Evolutionary conservation across 768 basidiomycete genomes (phyloP).

Genomic region (Mycena haematopus): DNA sequence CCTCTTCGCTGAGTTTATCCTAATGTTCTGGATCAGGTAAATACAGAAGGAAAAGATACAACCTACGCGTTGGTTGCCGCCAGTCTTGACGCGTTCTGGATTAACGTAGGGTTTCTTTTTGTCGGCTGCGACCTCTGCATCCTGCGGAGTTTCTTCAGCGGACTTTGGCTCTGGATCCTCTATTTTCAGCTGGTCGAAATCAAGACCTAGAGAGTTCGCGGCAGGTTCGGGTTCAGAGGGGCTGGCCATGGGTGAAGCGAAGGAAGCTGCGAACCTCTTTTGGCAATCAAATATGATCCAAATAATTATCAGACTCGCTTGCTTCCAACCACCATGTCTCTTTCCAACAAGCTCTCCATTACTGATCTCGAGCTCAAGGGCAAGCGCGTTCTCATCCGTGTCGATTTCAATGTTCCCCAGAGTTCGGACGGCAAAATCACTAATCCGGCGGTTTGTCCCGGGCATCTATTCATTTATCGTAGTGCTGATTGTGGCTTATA

Average conservation of each 20-base stretch:
- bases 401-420: constrained; percentile 96
- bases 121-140: constrained; percentile 39
- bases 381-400: constrained; percentile 91
- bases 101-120: constrained; percentile 82
- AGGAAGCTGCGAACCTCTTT: constrained; percentile 28
- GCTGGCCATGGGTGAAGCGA: constrained; percentile 43
- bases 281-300: too few species aligned
- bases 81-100: constrained; percentile 84
- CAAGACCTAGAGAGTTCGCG: constrained; percentile 74
- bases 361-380: constrained; percentile 87
- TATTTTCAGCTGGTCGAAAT: constrained; percentile 60
- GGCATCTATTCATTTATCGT: constrained; percentile 22
- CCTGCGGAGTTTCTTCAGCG: constrained; percentile 19
- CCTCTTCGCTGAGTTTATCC: constrained; percentile 76
- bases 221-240: constrained; percentile 38
- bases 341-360: constrained; percentile 93
- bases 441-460: constrained; percentile 85
- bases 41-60: constrained; percentile 18
- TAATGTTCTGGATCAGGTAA: constrained; percentile 34
- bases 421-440: constrained; percentile 86
- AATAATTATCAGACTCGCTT: background rate
- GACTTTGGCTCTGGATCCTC: constrained; percentile 33
- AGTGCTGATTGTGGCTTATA: constrained; percentile 41
- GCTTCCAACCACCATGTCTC: constrained; percentile 71
- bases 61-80: constrained; percentile 72